Evolutionary conservation across 805 yeast species (phyloP).

Genomic region (Sugiyamaella marilandica): DNA sequence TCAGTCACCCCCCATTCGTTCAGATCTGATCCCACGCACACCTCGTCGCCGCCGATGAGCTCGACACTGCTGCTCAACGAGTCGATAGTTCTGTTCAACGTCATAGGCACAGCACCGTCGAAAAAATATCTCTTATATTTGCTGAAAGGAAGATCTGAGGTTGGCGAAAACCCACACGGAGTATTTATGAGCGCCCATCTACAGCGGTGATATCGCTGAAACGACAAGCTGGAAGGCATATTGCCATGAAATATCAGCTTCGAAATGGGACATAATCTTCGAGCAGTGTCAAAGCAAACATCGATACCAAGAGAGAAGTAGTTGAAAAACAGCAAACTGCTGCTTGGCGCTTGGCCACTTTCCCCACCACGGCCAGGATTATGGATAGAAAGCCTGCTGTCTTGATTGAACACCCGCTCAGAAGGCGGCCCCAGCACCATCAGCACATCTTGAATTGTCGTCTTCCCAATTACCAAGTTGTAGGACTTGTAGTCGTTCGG

Average conservation of each 20-base stretch:
- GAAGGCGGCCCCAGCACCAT: slow-evolving; percentile 53
- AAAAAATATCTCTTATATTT: slow-evolving; percentile 1
- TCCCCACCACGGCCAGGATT: slow-evolving; percentile 21
- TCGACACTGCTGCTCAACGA: slow-evolving; percentile 29
- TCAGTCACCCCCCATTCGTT: slow-evolving; percentile 25
- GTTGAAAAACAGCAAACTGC: slow-evolving; percentile 33
- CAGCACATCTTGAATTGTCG: slow-evolving; percentile 49
- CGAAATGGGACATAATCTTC: slow-evolving; percentile 35
- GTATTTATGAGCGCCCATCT: slow-evolving; percentile 36
- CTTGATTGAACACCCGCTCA: slow-evolving; percentile 45
- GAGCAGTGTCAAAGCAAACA: slow-evolving; percentile 41
- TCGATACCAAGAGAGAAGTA: slow-evolving; percentile 54
- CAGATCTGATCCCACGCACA: neutral
- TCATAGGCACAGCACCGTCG: slow-evolving; percentile 19
- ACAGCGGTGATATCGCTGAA: slow-evolving; percentile 51
- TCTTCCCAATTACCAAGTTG: slow-evolving; percentile 32
- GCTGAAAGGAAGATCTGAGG: slow-evolving; percentile 12
- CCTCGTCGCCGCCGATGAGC: slow-evolving; percentile 22
- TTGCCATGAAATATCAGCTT: slow-evolving; percentile 54
- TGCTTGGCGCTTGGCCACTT: neutral
- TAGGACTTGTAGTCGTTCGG: slow-evolving; percentile 1
- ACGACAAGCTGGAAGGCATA: slow-evolving; percentile 48
- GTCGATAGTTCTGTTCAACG: slow-evolving; percentile 24
- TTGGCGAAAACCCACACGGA: neutral
- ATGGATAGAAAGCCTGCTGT: slow-evolving; percentile 42